Evolutionary conservation across 495 filamentous ascomycete species (phyloP), one percentile per base, ranked within the genome.

Genomic region (Hypoxylon lenormandii): DNA sequence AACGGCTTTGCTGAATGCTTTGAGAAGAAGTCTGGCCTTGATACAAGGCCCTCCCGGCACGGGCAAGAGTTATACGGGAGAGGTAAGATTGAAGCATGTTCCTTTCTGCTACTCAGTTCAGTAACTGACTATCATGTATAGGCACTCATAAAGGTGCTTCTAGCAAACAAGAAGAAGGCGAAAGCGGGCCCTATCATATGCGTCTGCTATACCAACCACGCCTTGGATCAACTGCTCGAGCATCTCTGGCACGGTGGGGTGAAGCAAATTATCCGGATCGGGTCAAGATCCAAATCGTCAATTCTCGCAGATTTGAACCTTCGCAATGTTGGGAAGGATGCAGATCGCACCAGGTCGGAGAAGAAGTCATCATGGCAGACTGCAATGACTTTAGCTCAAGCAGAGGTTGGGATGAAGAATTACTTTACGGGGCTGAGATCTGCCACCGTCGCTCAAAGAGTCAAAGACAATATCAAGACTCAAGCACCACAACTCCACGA

Each of bases 11-110:
- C 70, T 90, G 3, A 74, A 82, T 19, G 79, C 86, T 5, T 77
- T 95, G 3, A 82, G 78, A 2, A 80, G 83, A 10, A 77, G 79
- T 2, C 66, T 92, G 16, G 85, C 86, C 4, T 77, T 92, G 0
- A 90, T 93, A 16, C 90, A 94, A 80, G 92, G 92, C 0, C 92
- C 92, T 0, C 92, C 92, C 4, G 92, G 92, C 0, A 93, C 91
- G 1, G 91, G 92, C 1, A 94, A 96, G 72, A 85, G 80, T 36
- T 91, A 82, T 60, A 85, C 83, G 0, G 88, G 86, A 3, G 82
- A 69, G 52, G 65, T 69, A 52, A 63, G 48, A 26, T n/a, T 51
- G 21, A 22, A 48, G n/a, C 8, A 3, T 4, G 3, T 0, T 8
- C 11, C 30, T 36, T 33, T 33, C 5, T 26, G 8, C n/a, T 11